These are phyloP conservation scores for Crucibulum laeve DNA, from an alignment of 768 basidiomycete genomes.

Conservation along the genomic window DNA sequence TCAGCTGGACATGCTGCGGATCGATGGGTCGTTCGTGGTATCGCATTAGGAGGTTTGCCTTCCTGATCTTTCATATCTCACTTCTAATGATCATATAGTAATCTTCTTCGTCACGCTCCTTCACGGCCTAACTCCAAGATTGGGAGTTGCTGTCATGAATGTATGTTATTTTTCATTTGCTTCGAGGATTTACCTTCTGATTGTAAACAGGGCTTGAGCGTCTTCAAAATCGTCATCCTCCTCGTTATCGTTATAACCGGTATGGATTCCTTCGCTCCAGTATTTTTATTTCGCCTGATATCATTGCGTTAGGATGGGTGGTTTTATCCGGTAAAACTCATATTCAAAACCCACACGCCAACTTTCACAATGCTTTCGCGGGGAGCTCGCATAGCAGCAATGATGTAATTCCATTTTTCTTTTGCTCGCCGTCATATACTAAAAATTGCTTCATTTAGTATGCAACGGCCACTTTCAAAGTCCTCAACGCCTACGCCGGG, in stretches of 20 bases:
- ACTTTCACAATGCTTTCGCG: slow-evolving; percentile 50
- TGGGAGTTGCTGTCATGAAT: slow-evolving; percentile 53
- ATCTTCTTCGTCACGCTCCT: slow-evolving; percentile 46
- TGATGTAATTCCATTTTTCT: slow-evolving; percentile 15
- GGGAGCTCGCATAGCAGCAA: slow-evolving; percentile 49
- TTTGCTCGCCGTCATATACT: not conserved
- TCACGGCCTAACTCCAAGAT: slow-evolving; percentile 45
- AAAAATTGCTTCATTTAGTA: slow-evolving; percentile 31
- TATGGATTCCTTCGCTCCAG: slow-evolving; percentile 8
- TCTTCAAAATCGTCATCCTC: slow-evolving; percentile 53
- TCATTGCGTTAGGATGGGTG: slow-evolving; percentile 39
- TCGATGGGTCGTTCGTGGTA: slow-evolving; percentile 51
- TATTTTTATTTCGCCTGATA: not conserved
- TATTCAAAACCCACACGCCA: slow-evolving; percentile 44
- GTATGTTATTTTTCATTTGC: slow-evolving; percentile 19
- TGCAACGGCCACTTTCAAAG: slow-evolving; percentile 58
- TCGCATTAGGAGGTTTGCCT: slow-evolving; percentile 48
- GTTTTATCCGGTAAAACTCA: slow-evolving; percentile 50
- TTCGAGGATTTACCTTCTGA: slow-evolving; percentile 18
- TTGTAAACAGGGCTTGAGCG: slow-evolving; percentile 39
- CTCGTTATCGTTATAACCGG: slow-evolving; percentile 49
- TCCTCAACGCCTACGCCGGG: slow-evolving; percentile 35
- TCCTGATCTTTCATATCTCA: not conserved
- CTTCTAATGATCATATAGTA: slow-evolving; percentile 22
- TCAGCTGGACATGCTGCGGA: slow-evolving; percentile 33